These are phyloP conservation scores for Talaromyces sp. DNA, from an alignment of 2,329 filamentous ascomycete genomes.

Conservation along the genomic window DNA sequence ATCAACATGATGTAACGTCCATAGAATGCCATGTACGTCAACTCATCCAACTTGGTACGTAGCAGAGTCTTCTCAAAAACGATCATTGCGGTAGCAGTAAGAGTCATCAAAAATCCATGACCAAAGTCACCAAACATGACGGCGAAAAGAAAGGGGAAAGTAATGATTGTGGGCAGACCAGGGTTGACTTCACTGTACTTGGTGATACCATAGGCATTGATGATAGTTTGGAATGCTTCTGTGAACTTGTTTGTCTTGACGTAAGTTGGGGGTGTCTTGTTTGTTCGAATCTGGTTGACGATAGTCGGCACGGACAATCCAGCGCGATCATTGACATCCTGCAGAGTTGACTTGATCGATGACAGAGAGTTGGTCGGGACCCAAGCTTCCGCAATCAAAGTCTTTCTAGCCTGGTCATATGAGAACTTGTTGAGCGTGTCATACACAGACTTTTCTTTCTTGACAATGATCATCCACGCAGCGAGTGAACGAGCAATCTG, in stretches of 20 bases:
- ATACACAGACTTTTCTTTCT: slow-evolving; percentile 98
- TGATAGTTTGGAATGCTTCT: slow-evolving; percentile 96
- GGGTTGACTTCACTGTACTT: slow-evolving; percentile 98
- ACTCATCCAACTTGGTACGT: slow-evolving; percentile 88
- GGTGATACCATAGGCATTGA: slow-evolving; percentile 95
- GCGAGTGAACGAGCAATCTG: slow-evolving; percentile 91
- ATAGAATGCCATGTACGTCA: slow-evolving; percentile 98
- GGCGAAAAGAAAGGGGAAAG: slow-evolving; percentile 98
- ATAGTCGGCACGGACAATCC: slow-evolving; percentile 97
- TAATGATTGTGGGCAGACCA: slow-evolving; percentile 89
- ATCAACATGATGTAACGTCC: slow-evolving; percentile 97
- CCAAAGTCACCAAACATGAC: slow-evolving; percentile 99
- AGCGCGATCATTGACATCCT: slow-evolving; percentile 94
- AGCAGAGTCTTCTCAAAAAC: slow-evolving; percentile 85
- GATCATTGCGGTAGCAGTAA: slow-evolving; percentile 86
- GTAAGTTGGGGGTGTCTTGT: slow-evolving; percentile 95
- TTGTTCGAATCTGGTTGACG: slow-evolving; percentile 95
- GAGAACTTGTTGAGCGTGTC: slow-evolving; percentile 94
- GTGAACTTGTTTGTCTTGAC: slow-evolving; percentile 99
- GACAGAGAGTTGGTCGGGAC: slow-evolving; percentile 87
- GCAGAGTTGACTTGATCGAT: slow-evolving; percentile 86
- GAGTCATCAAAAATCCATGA: slow-evolving; percentile 85
- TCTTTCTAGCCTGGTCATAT: slow-evolving; percentile 92
- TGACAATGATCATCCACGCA: slow-evolving; percentile 95
- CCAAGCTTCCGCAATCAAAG: slow-evolving; percentile 96